A percentile compares a stretch with the other conserved stretches of the same genome.
These are phyloP conservation scores for Rhodomyrtus tomentosa DNA, from an alignment of 345 rosid genomes.

Conservation along the genomic window DNA sequence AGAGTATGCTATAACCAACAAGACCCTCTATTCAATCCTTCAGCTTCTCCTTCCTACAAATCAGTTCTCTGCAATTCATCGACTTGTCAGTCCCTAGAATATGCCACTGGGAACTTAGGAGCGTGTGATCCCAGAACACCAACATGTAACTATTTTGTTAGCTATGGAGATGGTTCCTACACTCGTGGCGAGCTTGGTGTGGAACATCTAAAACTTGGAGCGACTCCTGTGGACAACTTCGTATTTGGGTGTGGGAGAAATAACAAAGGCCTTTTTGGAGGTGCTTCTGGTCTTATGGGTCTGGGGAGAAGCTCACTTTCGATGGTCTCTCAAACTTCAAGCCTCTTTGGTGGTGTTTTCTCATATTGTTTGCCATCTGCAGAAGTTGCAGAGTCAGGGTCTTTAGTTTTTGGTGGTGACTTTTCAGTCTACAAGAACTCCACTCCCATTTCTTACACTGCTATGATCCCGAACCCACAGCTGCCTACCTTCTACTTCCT, in stretches of 20 bases:
- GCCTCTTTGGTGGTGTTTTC: slow-evolving; percentile 53
- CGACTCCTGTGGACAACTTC: slow-evolving; percentile 23
- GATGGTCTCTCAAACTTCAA: slow-evolving; percentile 48
- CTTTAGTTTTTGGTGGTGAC: slow-evolving; percentile 54
- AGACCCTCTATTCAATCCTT: slow-evolving; percentile 65
- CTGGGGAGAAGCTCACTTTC: slow-evolving; percentile 69
- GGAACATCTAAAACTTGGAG: slow-evolving; percentile 43
- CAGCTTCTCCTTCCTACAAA: slow-evolving; percentile 47
- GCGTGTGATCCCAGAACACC: slow-evolving; percentile 19
- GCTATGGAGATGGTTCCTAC: slow-evolving; percentile 87
- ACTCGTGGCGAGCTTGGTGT: slow-evolving; percentile 60
- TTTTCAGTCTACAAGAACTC: slow-evolving; percentile 45
- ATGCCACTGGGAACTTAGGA: slow-evolving; percentile 38
- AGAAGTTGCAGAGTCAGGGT: slow-evolving; percentile 54
- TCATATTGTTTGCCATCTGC: slow-evolving; percentile 81
- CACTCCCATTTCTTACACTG: slow-evolving; percentile 55
- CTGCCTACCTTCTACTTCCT: slow-evolving; percentile 65
- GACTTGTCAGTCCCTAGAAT: slow-evolving; percentile 43
- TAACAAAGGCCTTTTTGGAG: slow-evolving; percentile 74
- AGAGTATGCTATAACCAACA: slow-evolving; percentile 54
- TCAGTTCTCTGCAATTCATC: slow-evolving; percentile 56
- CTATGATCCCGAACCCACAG: slow-evolving; percentile 45
- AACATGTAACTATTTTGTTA: slow-evolving; percentile 53
- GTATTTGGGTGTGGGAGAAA: slow-evolving; percentile 77
- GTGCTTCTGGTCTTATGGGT: slow-evolving; percentile 85